Evolutionary conservation across 352 stramenopile genomes (phyloP).

Genomic region (Phytophthora rubi): DNA sequence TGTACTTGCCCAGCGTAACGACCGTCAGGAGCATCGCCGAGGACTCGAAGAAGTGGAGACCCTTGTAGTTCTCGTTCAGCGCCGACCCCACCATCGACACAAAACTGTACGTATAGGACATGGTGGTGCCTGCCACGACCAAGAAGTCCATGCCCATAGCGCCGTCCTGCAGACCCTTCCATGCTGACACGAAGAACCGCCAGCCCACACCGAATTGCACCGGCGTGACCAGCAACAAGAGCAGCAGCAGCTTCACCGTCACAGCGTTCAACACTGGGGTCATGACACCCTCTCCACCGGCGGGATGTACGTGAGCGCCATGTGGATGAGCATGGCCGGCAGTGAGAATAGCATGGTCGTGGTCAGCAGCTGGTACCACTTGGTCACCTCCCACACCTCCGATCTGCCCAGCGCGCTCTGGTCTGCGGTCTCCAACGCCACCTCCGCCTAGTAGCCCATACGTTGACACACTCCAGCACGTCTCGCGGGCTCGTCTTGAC

Average conservation of each 20-base stretch:
- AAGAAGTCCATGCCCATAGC: constrained; percentile 93
- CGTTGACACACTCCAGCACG: constrained; percentile 73
- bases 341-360: constrained; percentile 84
- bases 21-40: constrained; percentile 89
- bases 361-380: constrained; percentile 77
- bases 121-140: constrained; percentile 83
- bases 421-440: constrained; percentile 61
- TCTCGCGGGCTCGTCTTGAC: constrained; percentile 73
- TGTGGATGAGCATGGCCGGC: constrained; percentile 86
- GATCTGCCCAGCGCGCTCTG: constrained; percentile 70
- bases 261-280: constrained; percentile 78
- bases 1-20: constrained; percentile 88
- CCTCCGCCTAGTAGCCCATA: constrained; percentile 66
- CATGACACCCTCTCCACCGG: constrained; percentile 73
- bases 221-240: constrained; percentile 83
- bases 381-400: constrained; percentile 51
- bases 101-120: constrained; percentile 89
- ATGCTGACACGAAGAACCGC: constrained; percentile 85
- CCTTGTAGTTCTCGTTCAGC: constrained; percentile 65
- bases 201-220: constrained; percentile 85
- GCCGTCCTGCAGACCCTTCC: constrained; percentile 81
- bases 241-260: constrained; percentile 80
- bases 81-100: constrained; percentile 75
- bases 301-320: constrained; percentile 86
- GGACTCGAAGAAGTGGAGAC: constrained; percentile 90